Conservation (phyloP, 1,139 yeast species). For the Geotrichum histeridarum region DNA sequence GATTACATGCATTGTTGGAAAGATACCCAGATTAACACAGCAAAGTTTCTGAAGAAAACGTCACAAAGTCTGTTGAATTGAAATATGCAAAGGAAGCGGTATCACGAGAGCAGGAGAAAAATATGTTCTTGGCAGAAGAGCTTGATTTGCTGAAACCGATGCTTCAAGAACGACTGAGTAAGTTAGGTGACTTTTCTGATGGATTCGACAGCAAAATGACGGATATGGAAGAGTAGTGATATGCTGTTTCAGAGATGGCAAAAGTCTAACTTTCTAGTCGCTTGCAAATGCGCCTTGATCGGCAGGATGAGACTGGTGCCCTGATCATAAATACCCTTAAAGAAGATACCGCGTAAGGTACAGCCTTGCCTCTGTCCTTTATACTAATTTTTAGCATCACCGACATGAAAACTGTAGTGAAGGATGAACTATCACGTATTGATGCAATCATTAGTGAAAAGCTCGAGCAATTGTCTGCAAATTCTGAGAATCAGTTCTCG, state of each 20-base stretch:
- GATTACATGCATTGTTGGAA: not conserved
- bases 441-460: not conserved
- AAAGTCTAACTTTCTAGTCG: too few relatives aligned
- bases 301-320: not conserved
- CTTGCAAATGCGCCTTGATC: not conserved
- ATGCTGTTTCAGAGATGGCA: too few relatives aligned
- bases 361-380: too few relatives aligned
- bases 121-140: constrained; percentile 2
- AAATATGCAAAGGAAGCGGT: not conserved
- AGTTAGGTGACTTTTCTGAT: not conserved
- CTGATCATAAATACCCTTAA: not conserved
- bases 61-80: constrained; percentile 4
- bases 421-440: not conserved
- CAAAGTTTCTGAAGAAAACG: constrained; percentile 6
- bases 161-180: constrained; percentile 1
- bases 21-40: not conserved
- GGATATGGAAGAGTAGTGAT: constrained; percentile 3
- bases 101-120: constrained; percentile 7
- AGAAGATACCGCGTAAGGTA: not conserved
- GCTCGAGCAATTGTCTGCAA: not conserved
- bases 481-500: not conserved
- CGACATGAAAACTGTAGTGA: not conserved
- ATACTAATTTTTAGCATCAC: too few relatives aligned
- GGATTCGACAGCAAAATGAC: not conserved
- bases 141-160: constrained; percentile 10